phyloP scores from a whole-genome alignment of 768 basidiomycete genomes.

The Mrakia frigida region DNA sequence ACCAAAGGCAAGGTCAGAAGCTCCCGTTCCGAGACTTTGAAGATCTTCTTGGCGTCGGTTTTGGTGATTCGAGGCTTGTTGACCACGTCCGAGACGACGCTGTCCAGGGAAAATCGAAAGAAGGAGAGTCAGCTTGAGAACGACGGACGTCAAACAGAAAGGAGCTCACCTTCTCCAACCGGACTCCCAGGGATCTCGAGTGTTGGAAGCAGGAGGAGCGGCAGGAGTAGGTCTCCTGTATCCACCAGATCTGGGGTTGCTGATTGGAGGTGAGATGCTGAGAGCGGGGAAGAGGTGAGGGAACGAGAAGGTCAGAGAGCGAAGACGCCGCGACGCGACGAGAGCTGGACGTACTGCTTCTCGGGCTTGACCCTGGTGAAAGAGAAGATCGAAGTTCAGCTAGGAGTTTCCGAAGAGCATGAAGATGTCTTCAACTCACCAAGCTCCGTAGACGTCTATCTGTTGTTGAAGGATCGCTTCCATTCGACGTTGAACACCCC shows the following conservation, averaged over 20 bases:
- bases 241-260: background rate
- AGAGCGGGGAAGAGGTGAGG: background rate
- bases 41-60: background rate
- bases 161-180: background rate
- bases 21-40: background rate
- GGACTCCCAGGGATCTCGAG: background rate
- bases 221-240: background rate
- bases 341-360: background rate
- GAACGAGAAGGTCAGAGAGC: background rate
- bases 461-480: background rate
- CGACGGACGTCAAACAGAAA: too few relatives aligned
- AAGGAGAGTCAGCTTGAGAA: background rate
- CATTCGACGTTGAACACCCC: background rate
- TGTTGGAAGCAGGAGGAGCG: background rate
- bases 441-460: background rate
- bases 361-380: background rate
- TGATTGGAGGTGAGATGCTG: background rate
- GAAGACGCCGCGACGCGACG: background rate
- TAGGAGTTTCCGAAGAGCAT: accelerated
- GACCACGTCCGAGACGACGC: background rate
- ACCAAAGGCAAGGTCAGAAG: background rate
- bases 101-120: background rate
- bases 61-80: background rate
- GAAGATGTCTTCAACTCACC: background rate
- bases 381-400: background rate